Evolutionary conservation across 306 rosid species (phyloP).

Genomic region (Parietaria judaica): DNA sequence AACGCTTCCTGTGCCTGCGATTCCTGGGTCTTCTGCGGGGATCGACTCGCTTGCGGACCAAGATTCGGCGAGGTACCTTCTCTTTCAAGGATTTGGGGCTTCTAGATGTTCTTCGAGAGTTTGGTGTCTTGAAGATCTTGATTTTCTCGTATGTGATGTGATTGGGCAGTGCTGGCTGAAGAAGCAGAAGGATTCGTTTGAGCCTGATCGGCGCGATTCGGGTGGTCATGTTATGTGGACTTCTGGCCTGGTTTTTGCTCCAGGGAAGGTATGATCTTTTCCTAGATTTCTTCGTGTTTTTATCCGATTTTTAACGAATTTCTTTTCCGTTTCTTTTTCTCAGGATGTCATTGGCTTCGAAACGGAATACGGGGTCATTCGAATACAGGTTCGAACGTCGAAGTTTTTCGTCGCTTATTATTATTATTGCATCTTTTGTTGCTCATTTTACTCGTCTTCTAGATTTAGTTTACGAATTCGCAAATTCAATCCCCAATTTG

Average conservation of each 20-base stretch:
- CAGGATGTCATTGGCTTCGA: slow-evolving; percentile 66
- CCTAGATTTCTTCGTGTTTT: neutral
- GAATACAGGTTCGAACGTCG: slow-evolving; percentile 45
- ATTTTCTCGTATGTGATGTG: too few relatives aligned
- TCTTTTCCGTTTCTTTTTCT: neutral
- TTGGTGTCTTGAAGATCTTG: too few relatives aligned
- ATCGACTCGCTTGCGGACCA: slow-evolving; percentile 53
- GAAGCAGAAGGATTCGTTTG: slow-evolving; percentile 66
- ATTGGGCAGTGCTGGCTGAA: slow-evolving; percentile 82
- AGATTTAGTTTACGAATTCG: neutral
- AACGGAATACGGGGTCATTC: slow-evolving; percentile 66
- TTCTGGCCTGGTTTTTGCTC: slow-evolving; percentile 74
- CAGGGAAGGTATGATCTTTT: slow-evolving; percentile 51
- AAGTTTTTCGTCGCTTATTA: too few relatives aligned
- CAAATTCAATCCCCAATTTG: neutral
- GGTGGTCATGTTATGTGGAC: slow-evolving; percentile 56
- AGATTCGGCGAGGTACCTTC: slow-evolving; percentile 68
- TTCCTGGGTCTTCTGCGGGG: slow-evolving; percentile 74
- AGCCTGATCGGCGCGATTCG: slow-evolving; percentile 54
- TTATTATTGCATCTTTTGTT: too few relatives aligned
- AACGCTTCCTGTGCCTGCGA: slow-evolving; percentile 52
- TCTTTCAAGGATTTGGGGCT: neutral
- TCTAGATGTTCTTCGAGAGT: too few relatives aligned
- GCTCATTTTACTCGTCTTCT: neutral
- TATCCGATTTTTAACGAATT: neutral